phyloP scores from a whole-genome alignment of 371 early-diverging fungal genomes.

The Conidiobolus incongruus region DNA sequence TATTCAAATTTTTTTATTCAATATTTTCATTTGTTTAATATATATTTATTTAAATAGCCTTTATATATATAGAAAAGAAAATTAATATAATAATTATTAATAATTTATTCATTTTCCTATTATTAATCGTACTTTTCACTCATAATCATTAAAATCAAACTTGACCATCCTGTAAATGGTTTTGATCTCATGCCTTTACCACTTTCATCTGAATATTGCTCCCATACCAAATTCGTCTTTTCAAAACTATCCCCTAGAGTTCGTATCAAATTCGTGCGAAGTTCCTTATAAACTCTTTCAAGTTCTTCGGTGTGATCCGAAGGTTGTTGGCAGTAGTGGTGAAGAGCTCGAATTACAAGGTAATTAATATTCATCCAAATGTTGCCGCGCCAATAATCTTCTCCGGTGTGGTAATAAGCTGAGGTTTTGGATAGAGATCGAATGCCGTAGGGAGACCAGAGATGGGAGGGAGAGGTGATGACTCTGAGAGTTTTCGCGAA shows the following conservation, averaged over 20 bases:
- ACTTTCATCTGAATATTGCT: constrained; percentile 60
- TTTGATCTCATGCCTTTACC: constrained; percentile 72
- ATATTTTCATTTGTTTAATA: too few species aligned
- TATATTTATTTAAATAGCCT: too few species aligned
- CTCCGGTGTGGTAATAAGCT: constrained; percentile 47
- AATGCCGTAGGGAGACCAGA: constrained; percentile 67
- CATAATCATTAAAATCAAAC: constrained; percentile 67
- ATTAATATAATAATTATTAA: too few species aligned
- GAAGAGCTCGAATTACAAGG: constrained; percentile 45
- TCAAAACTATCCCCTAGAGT: constrained; percentile 50
- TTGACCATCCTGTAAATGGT: constrained; percentile 93
- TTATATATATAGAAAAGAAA: too few species aligned
- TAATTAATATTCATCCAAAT: constrained; percentile 92
- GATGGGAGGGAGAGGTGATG: constrained; percentile 36
- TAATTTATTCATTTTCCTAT: too few species aligned
- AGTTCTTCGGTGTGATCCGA: constrained; percentile 38
- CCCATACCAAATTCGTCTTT: constrained; percentile 71
- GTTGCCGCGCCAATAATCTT: constrained; percentile 90
- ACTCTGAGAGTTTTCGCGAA: constrained; percentile 47
- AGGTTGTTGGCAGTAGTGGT: constrained; percentile 19
- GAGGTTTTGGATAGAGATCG: constrained; percentile 60
- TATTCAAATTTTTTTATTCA: too few species aligned
- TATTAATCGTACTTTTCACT: constrained; percentile 9
- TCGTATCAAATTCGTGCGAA: constrained; percentile 50
- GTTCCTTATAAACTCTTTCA: constrained; percentile 35